Conservation (phyloP, 345 rosid genomes). For the Lenwebbia sp. region DNA sequence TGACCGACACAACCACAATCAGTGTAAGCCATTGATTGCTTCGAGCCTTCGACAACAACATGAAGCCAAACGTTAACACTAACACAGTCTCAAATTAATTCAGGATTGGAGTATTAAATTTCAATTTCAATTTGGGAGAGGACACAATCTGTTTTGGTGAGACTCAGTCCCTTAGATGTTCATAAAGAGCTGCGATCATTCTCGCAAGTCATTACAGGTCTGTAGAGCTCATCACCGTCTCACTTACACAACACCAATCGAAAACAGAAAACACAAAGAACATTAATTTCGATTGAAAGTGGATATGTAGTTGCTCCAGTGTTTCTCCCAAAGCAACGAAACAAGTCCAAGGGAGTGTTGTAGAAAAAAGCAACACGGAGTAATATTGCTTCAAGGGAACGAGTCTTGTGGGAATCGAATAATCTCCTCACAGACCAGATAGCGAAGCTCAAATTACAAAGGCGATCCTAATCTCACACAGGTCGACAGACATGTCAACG, state of each 20-base stretch:
- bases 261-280: not conserved
- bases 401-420: slow-evolving; percentile 61
- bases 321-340: slow-evolving; percentile 9
- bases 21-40: not conserved
- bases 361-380: slow-evolving; percentile 33
- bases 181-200: slow-evolving; percentile 60
- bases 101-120: not conserved
- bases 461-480: not conserved
- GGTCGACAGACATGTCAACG: not conserved
- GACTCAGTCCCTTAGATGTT: slow-evolving; percentile 99
- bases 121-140: not conserved
- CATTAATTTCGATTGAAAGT: not conserved
- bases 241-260: not conserved
- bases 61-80: not conserved
- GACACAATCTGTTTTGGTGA: not conserved
- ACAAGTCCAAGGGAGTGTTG: not conserved
- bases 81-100: not conserved
- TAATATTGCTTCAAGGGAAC: slow-evolving; percentile 81
- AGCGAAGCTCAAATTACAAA: slow-evolving; percentile 34
- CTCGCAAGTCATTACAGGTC: slow-evolving; percentile 94
- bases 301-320: slow-evolving; percentile 35
- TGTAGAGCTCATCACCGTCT: slow-evolving; percentile 68
- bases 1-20: not conserved
- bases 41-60: not conserved
- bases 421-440: slow-evolving; percentile 72